Base-by-base conservation (phyloP, 768 basidiomycete genomes). In the Paxillus rubicundulus region DNA sequence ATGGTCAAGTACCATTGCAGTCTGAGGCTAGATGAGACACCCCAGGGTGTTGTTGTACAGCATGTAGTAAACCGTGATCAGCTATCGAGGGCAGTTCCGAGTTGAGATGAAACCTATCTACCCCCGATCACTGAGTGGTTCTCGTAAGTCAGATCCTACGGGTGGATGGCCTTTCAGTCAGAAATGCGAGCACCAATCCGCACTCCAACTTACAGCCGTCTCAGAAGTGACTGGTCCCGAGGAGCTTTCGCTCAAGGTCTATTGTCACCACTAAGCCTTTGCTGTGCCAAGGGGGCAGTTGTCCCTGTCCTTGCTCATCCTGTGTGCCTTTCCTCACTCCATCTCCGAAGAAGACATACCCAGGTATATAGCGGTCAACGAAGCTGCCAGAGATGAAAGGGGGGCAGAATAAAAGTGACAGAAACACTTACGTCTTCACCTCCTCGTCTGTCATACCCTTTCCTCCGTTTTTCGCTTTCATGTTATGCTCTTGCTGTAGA, bases 361-460 rank as follows among this genome's bases (percentile, higher is more conserved):
- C 91, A 1, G 94, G 94, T 59, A 98, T 93, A 68, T 97, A 97
- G 4, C 95, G 84, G 68, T 93, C 89, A 6, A 95, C 84, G 64
- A 96, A 96, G 33, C 89, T 92, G 62, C 33, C 21, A 18, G 5
- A 48, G 18, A 46, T 50, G 36, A 56, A 42, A 8, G 8, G 37
- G 6, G 33, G 30, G 8, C 16, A 20, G 28, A 33, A 30, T 18
- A 32, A 45, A 21, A 47, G 28, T 62, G 52, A 50, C 51, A 47
- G 37, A 42, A 39, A 39, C 46, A 64, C 69, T 41, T 56, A 77
- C 78, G 74, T 63, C 61, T 84, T 85, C 59, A 85, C 82, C 76
- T 94, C 70, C 6, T 79, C 82, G 61, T 96, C 93, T 0, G 84
- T 76, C 96, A 98, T 97, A 4, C 95, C 95, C 30, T 74, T 74